Evolutionary conservation across 1,139 yeast genomes (phyloP).

Genomic region (Magnusiomyces suaveolens): DNA sequence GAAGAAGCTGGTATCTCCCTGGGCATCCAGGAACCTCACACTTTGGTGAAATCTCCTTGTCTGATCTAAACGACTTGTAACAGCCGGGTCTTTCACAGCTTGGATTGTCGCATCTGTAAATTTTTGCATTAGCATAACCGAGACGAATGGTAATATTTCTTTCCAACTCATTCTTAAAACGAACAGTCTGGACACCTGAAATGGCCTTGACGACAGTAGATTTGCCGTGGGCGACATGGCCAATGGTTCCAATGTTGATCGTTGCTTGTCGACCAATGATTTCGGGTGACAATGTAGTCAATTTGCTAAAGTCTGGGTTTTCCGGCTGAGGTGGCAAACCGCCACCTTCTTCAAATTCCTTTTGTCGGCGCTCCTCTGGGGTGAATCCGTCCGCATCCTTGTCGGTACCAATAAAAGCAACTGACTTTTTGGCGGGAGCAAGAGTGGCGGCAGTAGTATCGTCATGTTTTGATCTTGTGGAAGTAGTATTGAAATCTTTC

Average conservation of each 20-base stretch:
- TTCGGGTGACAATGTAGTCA: constrained; percentile 86
- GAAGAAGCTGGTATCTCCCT: constrained; percentile 79
- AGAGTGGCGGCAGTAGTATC: constrained; percentile 28
- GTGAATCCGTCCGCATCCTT: constrained; percentile 36
- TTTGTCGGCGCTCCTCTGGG: constrained; percentile 58
- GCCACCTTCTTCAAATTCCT: constrained; percentile 95
- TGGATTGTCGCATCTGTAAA: constrained; percentile 83
- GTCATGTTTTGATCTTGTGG: not conserved
- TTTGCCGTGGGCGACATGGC: constrained; percentile 99
- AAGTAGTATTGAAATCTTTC: too few species aligned
- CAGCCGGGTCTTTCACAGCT: constrained; percentile 91
- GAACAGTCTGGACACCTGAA: constrained; percentile 96
- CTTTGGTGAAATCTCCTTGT: constrained; percentile 87
- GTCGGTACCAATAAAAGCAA: constrained; percentile 63
- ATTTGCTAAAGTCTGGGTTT: constrained; percentile 64
- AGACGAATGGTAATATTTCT: constrained; percentile 97
- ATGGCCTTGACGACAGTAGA: constrained; percentile 98
- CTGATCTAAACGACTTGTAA: constrained; percentile 88
- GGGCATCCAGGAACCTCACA: constrained; percentile 69
- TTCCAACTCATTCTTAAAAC: constrained; percentile 96
- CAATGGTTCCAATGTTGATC: constrained; percentile 96
- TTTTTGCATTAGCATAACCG: constrained; percentile 98
- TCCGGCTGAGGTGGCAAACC: constrained; percentile 95
- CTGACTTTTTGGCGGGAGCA: constrained; percentile 50
- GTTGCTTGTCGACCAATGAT: constrained; percentile 98